Conservation (phyloP, 495 filamentous ascomycete species). For the Talaromyces proteolyticus region DNA sequence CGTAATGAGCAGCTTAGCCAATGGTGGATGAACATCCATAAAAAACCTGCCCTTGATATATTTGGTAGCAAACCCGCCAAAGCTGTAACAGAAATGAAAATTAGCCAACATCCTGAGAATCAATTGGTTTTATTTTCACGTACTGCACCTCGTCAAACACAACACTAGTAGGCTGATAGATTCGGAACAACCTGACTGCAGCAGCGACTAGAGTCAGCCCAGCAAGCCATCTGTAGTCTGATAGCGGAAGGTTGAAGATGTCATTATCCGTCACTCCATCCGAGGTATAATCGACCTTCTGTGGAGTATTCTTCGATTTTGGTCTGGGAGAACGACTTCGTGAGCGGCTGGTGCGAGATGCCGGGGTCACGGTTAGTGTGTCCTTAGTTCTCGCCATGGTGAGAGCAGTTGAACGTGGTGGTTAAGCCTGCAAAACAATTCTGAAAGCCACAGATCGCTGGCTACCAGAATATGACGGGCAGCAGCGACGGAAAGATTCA, state of each 20-base stretch:
- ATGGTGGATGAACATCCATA: conserved; percentile 98
- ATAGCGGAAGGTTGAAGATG: conserved; percentile 57
- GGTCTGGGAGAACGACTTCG: conserved; percentile 37
- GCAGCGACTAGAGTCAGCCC: conserved; percentile 69
- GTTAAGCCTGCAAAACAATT: conserved; percentile 6
- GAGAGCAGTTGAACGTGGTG: neutral
- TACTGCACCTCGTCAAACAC: conserved; percentile 99
- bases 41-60: conserved; percentile 99
- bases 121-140: conserved; percentile 20
- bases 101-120: conserved; percentile 10
- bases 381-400: conserved; percentile 33
- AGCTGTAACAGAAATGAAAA: conserved; percentile 44
- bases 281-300: conserved; percentile 37
- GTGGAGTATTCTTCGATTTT: conserved; percentile 33
- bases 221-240: conserved; percentile 73
- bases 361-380: conserved; percentile 31
- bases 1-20: conserved; percentile 92
- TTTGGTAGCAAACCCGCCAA: conserved; percentile 95
- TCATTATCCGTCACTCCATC: conserved; percentile 47
- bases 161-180: conserved; percentile 93
- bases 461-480: conserved; percentile 9
- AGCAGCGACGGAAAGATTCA: conserved; percentile 8
- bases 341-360: conserved; percentile 28
- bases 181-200: conserved; percentile 83
- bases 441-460: conserved; percentile 2